phyloP scores from a whole-genome alignment of 148 eudicot genomes.

The Chenopodium formosanum region DNA sequence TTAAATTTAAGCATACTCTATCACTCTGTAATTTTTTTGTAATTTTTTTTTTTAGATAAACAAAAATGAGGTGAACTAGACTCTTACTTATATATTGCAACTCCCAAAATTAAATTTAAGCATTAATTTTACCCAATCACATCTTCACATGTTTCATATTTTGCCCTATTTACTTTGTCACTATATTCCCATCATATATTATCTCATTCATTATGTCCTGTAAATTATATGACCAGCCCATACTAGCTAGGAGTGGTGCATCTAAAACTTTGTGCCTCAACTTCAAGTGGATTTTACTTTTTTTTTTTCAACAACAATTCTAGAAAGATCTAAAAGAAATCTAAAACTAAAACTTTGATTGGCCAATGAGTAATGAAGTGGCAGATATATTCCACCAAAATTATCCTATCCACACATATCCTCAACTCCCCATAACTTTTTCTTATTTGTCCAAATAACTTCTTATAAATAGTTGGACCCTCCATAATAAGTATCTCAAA shows the following conservation, averaged over 20 bases:
- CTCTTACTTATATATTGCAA: too few species aligned
- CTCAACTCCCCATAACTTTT: background rate
- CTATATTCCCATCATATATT: background rate
- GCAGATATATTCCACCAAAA: constrained; percentile 22
- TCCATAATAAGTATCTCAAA: constrained; percentile 2
- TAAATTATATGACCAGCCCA: constrained; percentile 17
- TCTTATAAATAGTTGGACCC: constrained; percentile 16
- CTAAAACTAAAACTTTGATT: constrained; percentile 39
- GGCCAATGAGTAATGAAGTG: constrained; percentile 32
- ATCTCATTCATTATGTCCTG: constrained; percentile 4
- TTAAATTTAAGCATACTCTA: too few species aligned
- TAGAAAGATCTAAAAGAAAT: constrained; percentile 29
- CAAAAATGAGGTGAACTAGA: too few species aligned
- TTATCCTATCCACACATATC: constrained; percentile 44
- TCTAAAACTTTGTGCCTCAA: constrained; percentile 25
- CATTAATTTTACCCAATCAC: background rate
- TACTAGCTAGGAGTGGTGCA: constrained; percentile 23
- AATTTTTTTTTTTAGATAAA: too few species aligned
- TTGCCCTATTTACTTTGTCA: background rate
- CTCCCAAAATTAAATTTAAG: too few species aligned
- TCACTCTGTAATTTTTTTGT: too few species aligned
- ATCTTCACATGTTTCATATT: background rate
- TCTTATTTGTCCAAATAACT: constrained; percentile 4
- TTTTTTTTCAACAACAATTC: background rate
- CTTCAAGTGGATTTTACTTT: constrained; percentile 18